Percentiles rank a stretch among this genome's conserved stretches.
Conservation (phyloP, 805 yeast species). For the Candida xyloterini region DNA sequence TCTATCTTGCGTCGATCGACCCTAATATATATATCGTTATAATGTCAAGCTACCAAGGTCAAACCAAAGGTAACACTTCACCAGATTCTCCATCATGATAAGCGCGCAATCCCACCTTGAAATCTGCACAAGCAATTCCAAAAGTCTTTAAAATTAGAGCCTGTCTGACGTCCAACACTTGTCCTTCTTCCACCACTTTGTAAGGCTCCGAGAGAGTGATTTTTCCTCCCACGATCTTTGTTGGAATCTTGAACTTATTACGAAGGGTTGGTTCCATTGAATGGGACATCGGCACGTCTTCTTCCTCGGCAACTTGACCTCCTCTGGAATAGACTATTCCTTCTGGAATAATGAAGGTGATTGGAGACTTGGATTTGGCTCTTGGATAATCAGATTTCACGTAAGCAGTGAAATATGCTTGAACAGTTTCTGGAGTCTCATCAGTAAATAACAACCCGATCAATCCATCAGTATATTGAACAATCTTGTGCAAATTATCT, state of each 20-base stretch:
- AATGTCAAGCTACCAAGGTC: not conserved
- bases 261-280: constrained; percentile 92
- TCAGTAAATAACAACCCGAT: constrained; percentile 87
- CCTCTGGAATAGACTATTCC: constrained; percentile 95
- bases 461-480: constrained; percentile 67
- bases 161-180: constrained; percentile 81
- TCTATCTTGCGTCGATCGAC: constrained; percentile 13
- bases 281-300: constrained; percentile 95
- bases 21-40: constrained; percentile 8
- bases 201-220: constrained; percentile 72
- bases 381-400: constrained; percentile 81
- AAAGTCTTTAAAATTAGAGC: constrained; percentile 90
- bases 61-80: constrained; percentile 23
- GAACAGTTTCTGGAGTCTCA: constrained; percentile 85
- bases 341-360: constrained; percentile 80
- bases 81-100: constrained; percentile 64
- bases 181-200: constrained; percentile 77
- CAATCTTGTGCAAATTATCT: constrained; percentile 72
- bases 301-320: constrained; percentile 85
- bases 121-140: constrained; percentile 92
- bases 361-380: constrained; percentile 81
- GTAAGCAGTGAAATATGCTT: constrained; percentile 79
- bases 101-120: constrained; percentile 76
- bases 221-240: constrained; percentile 86
- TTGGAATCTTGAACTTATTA: constrained; percentile 85